phyloP scores from a whole-genome alignment of 768 basidiomycete species.

The Pseudohyphozyma bogoriensis region DNA sequence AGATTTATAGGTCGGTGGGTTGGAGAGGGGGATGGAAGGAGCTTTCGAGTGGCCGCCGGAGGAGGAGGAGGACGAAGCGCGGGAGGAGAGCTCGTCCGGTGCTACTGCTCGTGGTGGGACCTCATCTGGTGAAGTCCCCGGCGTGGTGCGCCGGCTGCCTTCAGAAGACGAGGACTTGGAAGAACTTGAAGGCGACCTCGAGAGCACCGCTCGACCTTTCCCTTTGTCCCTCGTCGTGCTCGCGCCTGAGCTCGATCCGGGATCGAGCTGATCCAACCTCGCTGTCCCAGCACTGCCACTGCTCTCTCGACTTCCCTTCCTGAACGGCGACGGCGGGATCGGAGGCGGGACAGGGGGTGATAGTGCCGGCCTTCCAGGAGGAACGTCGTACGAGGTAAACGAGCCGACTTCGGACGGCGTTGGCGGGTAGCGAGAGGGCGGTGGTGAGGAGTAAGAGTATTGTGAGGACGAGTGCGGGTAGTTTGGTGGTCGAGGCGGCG shows the following conservation, averaged over 20 bases:
- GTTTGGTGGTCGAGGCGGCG: neutral
- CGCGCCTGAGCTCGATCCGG: neutral
- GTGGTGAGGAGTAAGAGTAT: neutral
- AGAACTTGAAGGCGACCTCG: neutral
- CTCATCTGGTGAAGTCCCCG: neutral
- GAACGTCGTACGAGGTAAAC: neutral
- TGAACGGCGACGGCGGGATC: neutral
- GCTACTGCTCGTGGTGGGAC: neutral
- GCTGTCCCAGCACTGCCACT: no score
- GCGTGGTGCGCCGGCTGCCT: neutral
- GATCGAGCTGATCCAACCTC: no score
- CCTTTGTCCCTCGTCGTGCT: neutral
- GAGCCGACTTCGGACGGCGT: neutral
- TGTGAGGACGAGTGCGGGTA: neutral
- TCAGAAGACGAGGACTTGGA: neutral
- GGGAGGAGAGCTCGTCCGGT: neutral
- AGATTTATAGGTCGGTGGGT: no score
- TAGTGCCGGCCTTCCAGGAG: neutral
- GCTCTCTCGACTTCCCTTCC: neutral
- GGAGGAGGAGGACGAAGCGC: neutral
- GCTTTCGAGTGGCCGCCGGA: no score
- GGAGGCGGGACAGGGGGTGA: neutral
- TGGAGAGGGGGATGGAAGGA: no score
- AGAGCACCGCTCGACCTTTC: neutral
- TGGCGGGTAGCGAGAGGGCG: neutral